These are phyloP conservation scores for Penicillium hordei DNA, from an alignment of 2,329 filamentous ascomycete genomes.

Conservation along the genomic window DNA sequence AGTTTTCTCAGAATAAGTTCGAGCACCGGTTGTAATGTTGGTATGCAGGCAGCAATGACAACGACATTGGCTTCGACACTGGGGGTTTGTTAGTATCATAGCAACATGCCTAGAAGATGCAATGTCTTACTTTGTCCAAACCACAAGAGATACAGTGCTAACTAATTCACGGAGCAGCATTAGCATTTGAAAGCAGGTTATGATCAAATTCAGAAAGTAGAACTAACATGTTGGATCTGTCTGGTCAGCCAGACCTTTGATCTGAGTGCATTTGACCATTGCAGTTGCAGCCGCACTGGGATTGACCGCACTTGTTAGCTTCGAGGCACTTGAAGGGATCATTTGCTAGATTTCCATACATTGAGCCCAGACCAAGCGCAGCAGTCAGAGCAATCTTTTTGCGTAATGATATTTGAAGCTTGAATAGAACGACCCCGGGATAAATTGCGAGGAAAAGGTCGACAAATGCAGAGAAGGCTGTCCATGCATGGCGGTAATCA, in stretches of 20 bases:
- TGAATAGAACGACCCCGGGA: constrained; percentile 27
- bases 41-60: constrained; percentile 38
- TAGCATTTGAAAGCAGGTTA: background rate
- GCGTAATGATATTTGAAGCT: constrained; percentile 27
- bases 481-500: background rate
- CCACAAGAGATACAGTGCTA: constrained; percentile 43
- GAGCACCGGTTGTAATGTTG: constrained; percentile 34
- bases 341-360: constrained; percentile 17
- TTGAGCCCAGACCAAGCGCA: constrained; percentile 27
- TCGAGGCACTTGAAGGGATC: background rate
- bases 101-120: background rate
- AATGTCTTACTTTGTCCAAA: constrained; percentile 46
- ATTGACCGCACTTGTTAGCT: background rate
- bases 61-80: constrained; percentile 35
- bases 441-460: constrained; percentile 33
- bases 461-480: constrained; percentile 30
- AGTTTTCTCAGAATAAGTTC: constrained; percentile 25
- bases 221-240: constrained; percentile 36
- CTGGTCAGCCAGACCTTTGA: constrained; percentile 28
- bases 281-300: constrained; percentile 31
- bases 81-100: background rate
- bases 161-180: constrained; percentile 16
- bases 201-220: background rate
- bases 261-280: constrained; percentile 32
- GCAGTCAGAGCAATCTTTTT: constrained; percentile 28